phyloP scores from a whole-genome alignment of 2,329 filamentous ascomycete species.

The Colletotrichum nymphaeae region DNA sequence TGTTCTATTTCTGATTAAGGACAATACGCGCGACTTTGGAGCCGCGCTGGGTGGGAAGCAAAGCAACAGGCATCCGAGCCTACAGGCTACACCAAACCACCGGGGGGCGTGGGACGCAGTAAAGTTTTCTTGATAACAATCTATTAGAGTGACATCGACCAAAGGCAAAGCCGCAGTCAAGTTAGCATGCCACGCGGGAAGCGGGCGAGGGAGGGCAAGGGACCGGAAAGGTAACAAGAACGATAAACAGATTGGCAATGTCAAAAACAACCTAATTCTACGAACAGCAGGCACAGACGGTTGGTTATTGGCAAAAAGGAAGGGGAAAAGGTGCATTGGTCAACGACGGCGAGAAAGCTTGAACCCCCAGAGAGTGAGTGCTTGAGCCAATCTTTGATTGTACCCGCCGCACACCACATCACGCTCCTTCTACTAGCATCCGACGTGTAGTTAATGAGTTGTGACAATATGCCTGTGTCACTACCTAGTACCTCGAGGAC shows the following conservation, averaged over 20 bases:
- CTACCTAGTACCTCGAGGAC: not conserved
- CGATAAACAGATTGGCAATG: not conserved
- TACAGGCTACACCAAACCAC: no score
- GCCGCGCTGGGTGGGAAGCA: not conserved
- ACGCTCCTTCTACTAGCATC: not conserved
- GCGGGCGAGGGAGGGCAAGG: not conserved
- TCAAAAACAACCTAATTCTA: not conserved
- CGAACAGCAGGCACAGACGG: not conserved
- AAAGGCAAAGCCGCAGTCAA: not conserved
- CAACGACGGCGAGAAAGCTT: not conserved
- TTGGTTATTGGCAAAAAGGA: not conserved
- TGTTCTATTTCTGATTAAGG: not conserved
- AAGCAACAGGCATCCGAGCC: not conserved
- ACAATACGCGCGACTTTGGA: not conserved
- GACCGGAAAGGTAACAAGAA: not conserved
- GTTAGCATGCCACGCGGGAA: not conserved
- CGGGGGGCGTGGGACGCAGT: not conserved
- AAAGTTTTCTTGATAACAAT: not conserved
- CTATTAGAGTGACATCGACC: not conserved
- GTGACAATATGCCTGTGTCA: not conserved
- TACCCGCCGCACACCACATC: not conserved
- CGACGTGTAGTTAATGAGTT: not conserved
- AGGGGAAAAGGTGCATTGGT: no score
- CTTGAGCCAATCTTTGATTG: not conserved
- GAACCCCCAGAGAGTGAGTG: not conserved